These are phyloP conservation scores for Geranomyces variabilis DNA, from an alignment of 192 early-diverging fungal genomes.

Conservation along the genomic window DNA sequence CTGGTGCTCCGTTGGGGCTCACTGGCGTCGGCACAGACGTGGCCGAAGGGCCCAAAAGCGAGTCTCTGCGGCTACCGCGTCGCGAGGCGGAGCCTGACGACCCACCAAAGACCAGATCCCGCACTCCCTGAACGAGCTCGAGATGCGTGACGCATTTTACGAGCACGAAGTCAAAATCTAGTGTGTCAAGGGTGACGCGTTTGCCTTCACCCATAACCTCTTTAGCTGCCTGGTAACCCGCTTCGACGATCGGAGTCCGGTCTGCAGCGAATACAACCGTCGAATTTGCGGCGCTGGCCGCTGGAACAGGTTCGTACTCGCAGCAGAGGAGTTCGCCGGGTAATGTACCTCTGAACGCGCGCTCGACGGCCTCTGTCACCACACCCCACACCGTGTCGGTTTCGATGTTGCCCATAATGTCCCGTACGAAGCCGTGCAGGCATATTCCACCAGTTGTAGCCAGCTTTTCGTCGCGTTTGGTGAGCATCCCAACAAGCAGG, in stretches of 20 bases:
- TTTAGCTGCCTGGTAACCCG: constrained; percentile 37
- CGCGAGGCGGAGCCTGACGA: constrained; percentile 12
- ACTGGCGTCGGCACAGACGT: neutral
- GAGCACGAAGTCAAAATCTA: constrained; percentile 58
- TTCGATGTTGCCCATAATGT: constrained; percentile 44
- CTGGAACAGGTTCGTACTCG: constrained; percentile 32
- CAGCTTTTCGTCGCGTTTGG: constrained; percentile 51
- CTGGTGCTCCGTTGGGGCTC: neutral
- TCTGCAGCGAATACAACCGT: constrained; percentile 2
- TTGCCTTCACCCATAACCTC: constrained; percentile 30
- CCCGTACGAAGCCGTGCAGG: constrained; percentile 50
- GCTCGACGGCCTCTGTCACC: constrained; percentile 44
- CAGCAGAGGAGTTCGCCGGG: constrained; percentile 55
- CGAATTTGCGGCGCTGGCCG: neutral
- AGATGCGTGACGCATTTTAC: constrained; percentile 61
- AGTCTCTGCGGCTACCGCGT: constrained; percentile 20
- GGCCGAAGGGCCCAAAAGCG: neutral
- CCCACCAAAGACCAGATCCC: constrained; percentile 42
- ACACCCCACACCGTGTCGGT: constrained; percentile 33
- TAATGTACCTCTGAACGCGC: constrained; percentile 47
- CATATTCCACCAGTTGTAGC: constrained; percentile 59
- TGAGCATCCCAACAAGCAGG: constrained; percentile 50
- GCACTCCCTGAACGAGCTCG: constrained; percentile 49
- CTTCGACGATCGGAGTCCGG: constrained; percentile 21
- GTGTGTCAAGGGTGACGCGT: constrained; percentile 45